Percentiles rank a stretch among this genome's conserved stretches.
Conservation (phyloP, 2,329 filamentous ascomycete species). For the Paraconiothyrium brasiliense region DNA sequence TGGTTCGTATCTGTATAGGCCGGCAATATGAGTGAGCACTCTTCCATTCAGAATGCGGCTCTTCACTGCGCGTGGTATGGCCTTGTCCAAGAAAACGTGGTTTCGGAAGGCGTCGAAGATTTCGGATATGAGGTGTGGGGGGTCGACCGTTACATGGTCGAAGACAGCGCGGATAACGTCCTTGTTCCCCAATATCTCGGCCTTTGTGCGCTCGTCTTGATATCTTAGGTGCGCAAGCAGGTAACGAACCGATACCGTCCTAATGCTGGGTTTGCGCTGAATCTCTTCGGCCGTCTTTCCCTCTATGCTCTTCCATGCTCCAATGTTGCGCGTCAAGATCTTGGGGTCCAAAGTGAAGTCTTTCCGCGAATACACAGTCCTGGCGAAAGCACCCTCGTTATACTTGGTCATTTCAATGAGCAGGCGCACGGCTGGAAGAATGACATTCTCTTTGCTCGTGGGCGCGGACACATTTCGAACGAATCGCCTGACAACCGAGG, state of each 20-base stretch:
- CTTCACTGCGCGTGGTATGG: conserved; percentile 77
- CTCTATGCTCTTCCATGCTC: conserved; percentile 66
- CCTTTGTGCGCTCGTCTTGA: conserved; percentile 79
- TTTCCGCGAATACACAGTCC: conserved; percentile 78
- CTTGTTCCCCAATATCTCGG: conserved; percentile 81
- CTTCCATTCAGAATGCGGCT: conserved; percentile 78
- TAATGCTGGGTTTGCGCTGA: conserved; percentile 75
- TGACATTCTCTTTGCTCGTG: conserved; percentile 85
- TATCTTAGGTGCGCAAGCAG: conserved; percentile 81
- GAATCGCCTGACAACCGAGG: conserved; percentile 81
- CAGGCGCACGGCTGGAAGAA: conserved; percentile 86
- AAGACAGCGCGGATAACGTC: conserved; percentile 75
- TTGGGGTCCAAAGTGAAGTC: conserved; percentile 77
- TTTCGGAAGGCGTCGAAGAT: conserved; percentile 75
- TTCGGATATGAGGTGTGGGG: conserved; percentile 77
- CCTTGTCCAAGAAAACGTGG: conserved; percentile 77
- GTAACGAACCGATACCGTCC: conserved; percentile 84
- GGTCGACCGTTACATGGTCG: conserved; percentile 79
- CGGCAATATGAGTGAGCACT: conserved; percentile 72
- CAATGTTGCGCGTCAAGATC: conserved; percentile 81
- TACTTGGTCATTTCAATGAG: conserved; percentile 86
- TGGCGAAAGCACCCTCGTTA: conserved; percentile 84
- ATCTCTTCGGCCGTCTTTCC: conserved; percentile 68
- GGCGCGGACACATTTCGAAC: conserved; percentile 80
- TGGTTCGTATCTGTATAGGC: conserved; percentile 52